Percentiles rank a stretch among this genome's conserved stretches.
Evolutionary conservation across 345 rosid genomes (phyloP).

Genomic region (Rhizophora apiculata): DNA sequence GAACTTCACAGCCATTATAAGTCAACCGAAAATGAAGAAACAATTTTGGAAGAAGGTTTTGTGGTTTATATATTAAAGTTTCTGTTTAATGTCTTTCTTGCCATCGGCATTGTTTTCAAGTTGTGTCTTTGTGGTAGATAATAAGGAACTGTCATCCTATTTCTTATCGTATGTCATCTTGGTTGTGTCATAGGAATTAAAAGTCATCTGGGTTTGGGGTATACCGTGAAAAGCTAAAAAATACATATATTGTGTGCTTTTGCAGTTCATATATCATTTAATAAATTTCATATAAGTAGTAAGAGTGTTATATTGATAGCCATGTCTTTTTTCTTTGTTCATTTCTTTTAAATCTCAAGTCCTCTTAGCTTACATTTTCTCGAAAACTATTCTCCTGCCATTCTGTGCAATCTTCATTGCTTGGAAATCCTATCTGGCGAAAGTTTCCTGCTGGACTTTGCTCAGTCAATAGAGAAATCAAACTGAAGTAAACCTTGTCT

Average conservation of each 20-base stretch:
- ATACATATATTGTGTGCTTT: constrained; percentile 28
- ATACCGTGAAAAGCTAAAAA: constrained; percentile 49
- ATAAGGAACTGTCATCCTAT: constrained; percentile 45
- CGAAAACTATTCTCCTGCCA: not conserved
- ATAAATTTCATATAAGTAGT: constrained; percentile 17
- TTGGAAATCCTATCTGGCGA: not conserved
- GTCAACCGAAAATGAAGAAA: constrained; percentile 21
- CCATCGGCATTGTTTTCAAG: constrained; percentile 56
- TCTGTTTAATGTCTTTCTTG: constrained; percentile 28
- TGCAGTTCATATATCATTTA: constrained; percentile 36
- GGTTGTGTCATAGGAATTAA: constrained; percentile 38
- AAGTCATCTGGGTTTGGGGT: constrained; percentile 29
- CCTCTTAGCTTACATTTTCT: not conserved
- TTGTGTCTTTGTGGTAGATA: constrained; percentile 55
- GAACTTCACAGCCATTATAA: constrained; percentile 51
- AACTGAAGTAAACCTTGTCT: not conserved
- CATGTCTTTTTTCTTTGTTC: not conserved
- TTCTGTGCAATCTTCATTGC: not conserved
- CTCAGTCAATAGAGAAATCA: too few relatives aligned
- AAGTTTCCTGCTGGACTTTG: not conserved
- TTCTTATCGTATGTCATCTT: constrained; percentile 29
- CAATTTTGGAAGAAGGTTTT: constrained; percentile 72
- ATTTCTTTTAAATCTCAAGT: not conserved
- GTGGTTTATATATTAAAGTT: constrained; percentile 39
- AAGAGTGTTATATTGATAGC: constrained; percentile 4